Evolutionary conservation across 352 stramenopile genomes (phyloP), one percentile per base, ranked within the genome.

Genomic region (Globisporangium takayamanum): DNA sequence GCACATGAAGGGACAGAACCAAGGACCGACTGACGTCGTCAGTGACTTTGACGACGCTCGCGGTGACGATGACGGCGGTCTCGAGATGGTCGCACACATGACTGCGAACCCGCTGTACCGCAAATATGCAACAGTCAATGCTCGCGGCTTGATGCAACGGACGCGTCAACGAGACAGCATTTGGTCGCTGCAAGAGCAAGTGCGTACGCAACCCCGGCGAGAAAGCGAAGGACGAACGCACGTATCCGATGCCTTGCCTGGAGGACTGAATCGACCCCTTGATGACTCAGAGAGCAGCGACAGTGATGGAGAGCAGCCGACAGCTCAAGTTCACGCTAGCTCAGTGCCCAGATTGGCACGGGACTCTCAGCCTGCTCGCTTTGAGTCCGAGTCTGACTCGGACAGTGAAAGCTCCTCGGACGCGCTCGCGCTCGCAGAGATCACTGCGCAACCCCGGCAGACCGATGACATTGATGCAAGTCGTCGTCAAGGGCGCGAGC

Each of bases 81-180:
- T 88, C 2, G 78, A 85, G 50, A 88, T 88, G 78, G 75, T 84
- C 30, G 69, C 78, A 15, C 77, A 80, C 45, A 85, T 84, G 74
- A 88, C 75, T 1, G 73, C 78, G 42, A 88, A 88, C 41, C 78
- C 78, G 18, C 59, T 88, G 36, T 67, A 84, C 36, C 73, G 82
- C 55, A 83, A 80, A 33, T 69, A 78, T 12, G 63, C 68, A 2
- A 57, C 78, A n/a, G 62, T 66, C 28, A 76, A 61, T 4, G 67
- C 74, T 1, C 57, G 68, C 46, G 61, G 59, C 46, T 45, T 70
- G 26, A 60, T 71, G 18, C 69, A 70, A 36, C 76, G 69, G 51
- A 72, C 70, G 7, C 61, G 60, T 48, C 72, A 87, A 53, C 70
- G 74, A 12, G 76, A 84, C n/a, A 66, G 71, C 2, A 78, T 87